phyloP scores from a whole-genome alignment of 257 asterid species.

The Solanum etuberosum region DNA sequence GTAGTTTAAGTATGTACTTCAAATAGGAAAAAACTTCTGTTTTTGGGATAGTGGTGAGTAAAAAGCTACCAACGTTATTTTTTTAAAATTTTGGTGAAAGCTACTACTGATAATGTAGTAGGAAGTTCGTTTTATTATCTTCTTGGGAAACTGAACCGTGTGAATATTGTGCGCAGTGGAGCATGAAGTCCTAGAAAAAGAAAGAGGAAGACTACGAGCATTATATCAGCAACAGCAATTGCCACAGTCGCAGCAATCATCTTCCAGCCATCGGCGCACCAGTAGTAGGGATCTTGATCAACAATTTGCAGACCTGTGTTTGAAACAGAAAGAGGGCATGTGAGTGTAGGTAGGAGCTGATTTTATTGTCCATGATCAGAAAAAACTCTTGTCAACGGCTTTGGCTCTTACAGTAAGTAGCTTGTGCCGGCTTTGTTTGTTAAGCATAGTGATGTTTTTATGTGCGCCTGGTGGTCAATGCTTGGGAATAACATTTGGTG shows the following conservation, averaged over 20 bases:
- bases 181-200: conserved; percentile 87
- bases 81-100: neutral
- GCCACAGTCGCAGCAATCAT: conserved; percentile 16
- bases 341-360: conserved; percentile 5
- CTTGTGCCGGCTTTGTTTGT: neutral
- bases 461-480: conserved; percentile 79
- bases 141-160: neutral
- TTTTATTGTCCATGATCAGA: conserved; percentile 8
- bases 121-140: neutral
- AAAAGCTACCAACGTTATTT: neutral
- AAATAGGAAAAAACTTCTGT: neutral
- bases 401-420: no score
- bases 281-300: conserved; percentile 75
- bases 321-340: conserved; percentile 56
- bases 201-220: conserved; percentile 58
- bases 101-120: neutral
- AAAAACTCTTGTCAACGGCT: neutral
- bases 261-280: conserved; percentile 47
- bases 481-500: conserved; percentile 32
- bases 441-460: neutral
- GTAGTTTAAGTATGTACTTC: neutral
- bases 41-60: neutral
- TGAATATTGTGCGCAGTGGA: conserved; percentile 54
- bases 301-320: conserved; percentile 60
- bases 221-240: conserved; percentile 43